Percentiles rank a stretch among this genome's conserved stretches.
Evolutionary conservation across 345 rosid genomes (phyloP).

Genomic region (Aegle marmelos): DNA sequence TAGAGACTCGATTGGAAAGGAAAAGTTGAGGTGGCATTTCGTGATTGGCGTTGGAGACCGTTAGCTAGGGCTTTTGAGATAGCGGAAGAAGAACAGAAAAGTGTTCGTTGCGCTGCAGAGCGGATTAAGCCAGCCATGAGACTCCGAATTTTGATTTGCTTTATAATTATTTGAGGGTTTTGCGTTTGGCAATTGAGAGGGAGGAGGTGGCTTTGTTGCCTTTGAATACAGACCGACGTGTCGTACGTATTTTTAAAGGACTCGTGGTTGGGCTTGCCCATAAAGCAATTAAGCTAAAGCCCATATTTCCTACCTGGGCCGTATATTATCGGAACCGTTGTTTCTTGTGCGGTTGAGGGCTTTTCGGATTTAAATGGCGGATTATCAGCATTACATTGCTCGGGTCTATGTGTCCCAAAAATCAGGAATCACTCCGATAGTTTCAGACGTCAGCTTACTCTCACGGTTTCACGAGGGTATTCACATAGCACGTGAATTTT

Average conservation of each 20-base stretch:
- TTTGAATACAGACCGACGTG: not conserved
- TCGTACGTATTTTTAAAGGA: not conserved
- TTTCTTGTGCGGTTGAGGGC: too few relatives aligned
- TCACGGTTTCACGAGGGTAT: too few relatives aligned
- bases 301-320: not conserved
- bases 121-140: constrained; percentile 32
- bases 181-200: not conserved
- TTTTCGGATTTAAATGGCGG: too few relatives aligned
- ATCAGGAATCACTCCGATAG: too few relatives aligned
- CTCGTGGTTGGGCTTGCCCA: not conserved
- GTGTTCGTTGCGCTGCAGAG: constrained; percentile 11
- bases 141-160: not conserved
- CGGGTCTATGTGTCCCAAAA: too few relatives aligned
- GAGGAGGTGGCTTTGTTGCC: not conserved
- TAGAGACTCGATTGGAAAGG: constrained; percentile 21
- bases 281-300: not conserved
- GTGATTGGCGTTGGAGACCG: constrained; percentile 7
- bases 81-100: constrained; percentile 5
- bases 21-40: constrained; percentile 11
- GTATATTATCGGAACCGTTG: not conserved
- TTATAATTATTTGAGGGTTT: not conserved
- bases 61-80: constrained; percentile 20
- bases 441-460: too few relatives aligned
- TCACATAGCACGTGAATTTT: too few relatives aligned
- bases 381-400: too few relatives aligned